Conservation (phyloP, 257 asterid genomes). For the Salvia hispanica region DNA sequence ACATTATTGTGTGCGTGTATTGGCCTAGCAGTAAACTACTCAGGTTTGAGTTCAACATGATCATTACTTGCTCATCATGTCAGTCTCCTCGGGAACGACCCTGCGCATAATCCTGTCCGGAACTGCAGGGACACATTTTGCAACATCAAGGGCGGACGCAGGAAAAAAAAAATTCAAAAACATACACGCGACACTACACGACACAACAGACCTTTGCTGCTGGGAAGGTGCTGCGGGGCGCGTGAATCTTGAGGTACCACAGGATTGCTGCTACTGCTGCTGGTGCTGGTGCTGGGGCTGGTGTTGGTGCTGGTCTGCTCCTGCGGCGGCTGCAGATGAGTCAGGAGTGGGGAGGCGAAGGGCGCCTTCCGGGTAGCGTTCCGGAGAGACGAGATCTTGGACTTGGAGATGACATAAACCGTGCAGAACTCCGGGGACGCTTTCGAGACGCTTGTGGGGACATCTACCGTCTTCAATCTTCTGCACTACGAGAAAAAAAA, state of each 20-base stretch:
- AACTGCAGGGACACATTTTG: constrained; percentile 28
- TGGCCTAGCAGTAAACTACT: no score
- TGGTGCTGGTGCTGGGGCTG: no score
- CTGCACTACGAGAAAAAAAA: constrained; percentile 41
- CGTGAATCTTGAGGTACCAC: constrained; percentile 31
- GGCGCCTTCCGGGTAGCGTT: constrained; percentile 64
- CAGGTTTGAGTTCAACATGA: no score
- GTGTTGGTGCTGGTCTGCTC: constrained; percentile 34
- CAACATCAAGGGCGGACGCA: not conserved
- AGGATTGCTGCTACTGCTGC: not conserved
- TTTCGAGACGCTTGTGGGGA: constrained; percentile 55
- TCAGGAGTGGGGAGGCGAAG: constrained; percentile 52
- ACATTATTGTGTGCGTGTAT: no score
- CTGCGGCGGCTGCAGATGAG: constrained; percentile 41
- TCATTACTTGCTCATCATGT: constrained; percentile 41
- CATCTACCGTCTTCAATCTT: constrained; percentile 55
- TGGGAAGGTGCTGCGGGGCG: constrained; percentile 33
- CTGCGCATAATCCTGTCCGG: constrained; percentile 40
- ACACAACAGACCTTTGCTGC: constrained; percentile 40
- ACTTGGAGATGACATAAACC: constrained; percentile 58
- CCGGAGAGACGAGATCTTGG: constrained; percentile 52
- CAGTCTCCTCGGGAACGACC: constrained; percentile 39
- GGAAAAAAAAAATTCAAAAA: not conserved
- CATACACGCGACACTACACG: not conserved
- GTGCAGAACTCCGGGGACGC: constrained; percentile 71